Conservation (phyloP, 805 yeast genomes). For the Yarrowia phangngaensis region DNA sequence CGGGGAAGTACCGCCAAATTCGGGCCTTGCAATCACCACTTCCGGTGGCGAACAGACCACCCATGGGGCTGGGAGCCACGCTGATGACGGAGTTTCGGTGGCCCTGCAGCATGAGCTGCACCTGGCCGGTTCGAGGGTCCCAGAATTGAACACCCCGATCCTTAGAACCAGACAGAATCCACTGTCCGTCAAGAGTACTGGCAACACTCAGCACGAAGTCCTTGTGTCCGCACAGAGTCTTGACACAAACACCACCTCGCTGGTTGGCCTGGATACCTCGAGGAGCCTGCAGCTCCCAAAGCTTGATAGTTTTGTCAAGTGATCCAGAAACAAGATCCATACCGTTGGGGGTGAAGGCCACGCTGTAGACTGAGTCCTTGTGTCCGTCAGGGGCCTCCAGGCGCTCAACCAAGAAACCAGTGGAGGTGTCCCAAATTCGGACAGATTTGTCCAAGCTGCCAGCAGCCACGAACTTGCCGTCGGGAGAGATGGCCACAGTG, state of each 20-base stretch:
- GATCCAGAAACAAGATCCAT: slow-evolving; percentile 92
- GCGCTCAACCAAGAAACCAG: slow-evolving; percentile 88
- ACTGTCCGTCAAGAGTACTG: slow-evolving; percentile 87
- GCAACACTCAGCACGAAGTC: slow-evolving; percentile 94
- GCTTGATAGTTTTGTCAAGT: slow-evolving; percentile 89
- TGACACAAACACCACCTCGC: slow-evolving; percentile 60
- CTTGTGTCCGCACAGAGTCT: slow-evolving; percentile 91
- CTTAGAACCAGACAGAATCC: slow-evolving; percentile 89
- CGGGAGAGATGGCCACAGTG: slow-evolving; percentile 95
- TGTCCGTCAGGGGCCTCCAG: slow-evolving; percentile 94
- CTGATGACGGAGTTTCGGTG: slow-evolving; percentile 93
- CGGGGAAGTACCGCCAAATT: slow-evolving; percentile 67
- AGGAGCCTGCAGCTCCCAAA: slow-evolving; percentile 77
- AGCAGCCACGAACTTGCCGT: slow-evolving; percentile 90
- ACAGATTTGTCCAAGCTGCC: slow-evolving; percentile 95
- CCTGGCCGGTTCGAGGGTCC: slow-evolving; percentile 90
- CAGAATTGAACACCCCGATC: slow-evolving; percentile 96
- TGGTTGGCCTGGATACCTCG: slow-evolving; percentile 42
- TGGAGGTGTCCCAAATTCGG: slow-evolving; percentile 92
- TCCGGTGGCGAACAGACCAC: slow-evolving; percentile 94
- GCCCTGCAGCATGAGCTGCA: slow-evolving; percentile 92
- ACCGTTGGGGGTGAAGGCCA: slow-evolving; percentile 88
- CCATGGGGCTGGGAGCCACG: slow-evolving; percentile 83
- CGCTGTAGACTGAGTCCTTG: slow-evolving; percentile 92
- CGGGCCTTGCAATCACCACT: slow-evolving; percentile 97